Evolutionary conservation across 1,139 yeast species (phyloP), one percentile per base, ranked within the genome.

Genomic region (Suhomyces bokatorum): DNA sequence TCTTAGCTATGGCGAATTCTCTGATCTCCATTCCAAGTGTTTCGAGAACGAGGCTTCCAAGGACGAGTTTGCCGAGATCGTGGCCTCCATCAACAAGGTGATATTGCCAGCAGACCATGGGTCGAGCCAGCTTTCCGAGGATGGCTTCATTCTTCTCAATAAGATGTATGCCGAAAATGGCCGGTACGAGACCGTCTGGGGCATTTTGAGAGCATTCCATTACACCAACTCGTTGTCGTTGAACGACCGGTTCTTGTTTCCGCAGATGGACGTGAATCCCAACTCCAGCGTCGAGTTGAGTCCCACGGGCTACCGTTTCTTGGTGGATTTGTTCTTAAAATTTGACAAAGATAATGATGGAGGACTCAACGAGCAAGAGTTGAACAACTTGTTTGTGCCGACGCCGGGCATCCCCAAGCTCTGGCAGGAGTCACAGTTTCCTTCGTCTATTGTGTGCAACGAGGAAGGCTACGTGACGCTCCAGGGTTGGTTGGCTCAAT

Each of bases 401-500:
- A 91, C 98, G 0, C 97, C 98, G 0, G 98, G 98, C 0, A 76
- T 90, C 3, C 99, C 99, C 0, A 75, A 75, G 48, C 70, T 87
- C 9, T 93, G 99, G 99, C 74, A 76, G 38, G 93, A 87, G 28
- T 79, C 88, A 1, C 85, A 84, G 54, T 93, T 93, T 57, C 99
- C 99, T 0, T 72, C 78, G 20, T 81, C 95, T 1, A 87, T 95
- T 6, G 97, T 91, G 2, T 80, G 96, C 46, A 91, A 90, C 60
- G 97, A 89, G 52, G 83, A 82, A 50, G 97, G 97, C 0, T 80
- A 83, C 59, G 93, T 93, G 3, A 88, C 98, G 0, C 66, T 93
- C 28, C 98, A 93, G 67, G 99, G 99, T 2, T 93, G 99, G 99
- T 67, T 93, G 36, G 98, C 99, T 0, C 98, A 93, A 58, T 93